Percentiles rank a stretch among this genome's conserved stretches.
Conservation (phyloP, 148 eudicot genomes). For the Fagopyrum esculentum region DNA sequence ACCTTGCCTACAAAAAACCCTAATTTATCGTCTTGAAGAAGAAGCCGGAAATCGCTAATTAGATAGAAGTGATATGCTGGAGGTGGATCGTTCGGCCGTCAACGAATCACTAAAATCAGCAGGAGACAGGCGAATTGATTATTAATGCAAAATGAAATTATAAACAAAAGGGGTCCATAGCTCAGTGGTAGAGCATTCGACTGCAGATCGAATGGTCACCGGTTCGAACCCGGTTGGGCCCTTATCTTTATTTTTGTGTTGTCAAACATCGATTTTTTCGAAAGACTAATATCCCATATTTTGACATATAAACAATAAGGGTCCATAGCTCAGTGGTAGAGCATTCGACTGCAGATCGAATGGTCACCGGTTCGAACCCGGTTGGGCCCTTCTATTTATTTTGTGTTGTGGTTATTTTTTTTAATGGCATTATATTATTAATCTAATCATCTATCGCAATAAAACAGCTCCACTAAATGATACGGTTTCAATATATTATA, state of each 20-base stretch:
- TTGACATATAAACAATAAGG: not conserved
- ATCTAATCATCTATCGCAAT: not conserved
- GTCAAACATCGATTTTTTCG: not conserved
- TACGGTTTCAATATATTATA: not conserved
- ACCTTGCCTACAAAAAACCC: no score
- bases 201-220: conserved; percentile 13
- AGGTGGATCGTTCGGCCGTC: no score
- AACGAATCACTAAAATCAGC: no score
- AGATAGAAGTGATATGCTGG: no score
- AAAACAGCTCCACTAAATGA: not conserved
- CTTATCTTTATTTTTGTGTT: not conserved
- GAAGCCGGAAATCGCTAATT: no score
- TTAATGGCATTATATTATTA: not conserved
- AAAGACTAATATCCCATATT: no score
- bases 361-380: conserved; percentile 18
- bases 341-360: conserved; percentile 11
- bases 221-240: conserved; percentile 18
- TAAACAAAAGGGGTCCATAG: not conserved
- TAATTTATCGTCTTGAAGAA: no score
- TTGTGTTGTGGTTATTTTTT: not conserved
- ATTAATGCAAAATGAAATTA: no score
- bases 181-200: conserved; percentile 13
- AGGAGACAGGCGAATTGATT: no score
- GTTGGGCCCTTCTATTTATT: not conserved
- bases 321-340: conserved; percentile 15